Evolutionary conservation across 805 yeast species (phyloP).

Genomic region (Kluyveromyces lactis): DNA sequence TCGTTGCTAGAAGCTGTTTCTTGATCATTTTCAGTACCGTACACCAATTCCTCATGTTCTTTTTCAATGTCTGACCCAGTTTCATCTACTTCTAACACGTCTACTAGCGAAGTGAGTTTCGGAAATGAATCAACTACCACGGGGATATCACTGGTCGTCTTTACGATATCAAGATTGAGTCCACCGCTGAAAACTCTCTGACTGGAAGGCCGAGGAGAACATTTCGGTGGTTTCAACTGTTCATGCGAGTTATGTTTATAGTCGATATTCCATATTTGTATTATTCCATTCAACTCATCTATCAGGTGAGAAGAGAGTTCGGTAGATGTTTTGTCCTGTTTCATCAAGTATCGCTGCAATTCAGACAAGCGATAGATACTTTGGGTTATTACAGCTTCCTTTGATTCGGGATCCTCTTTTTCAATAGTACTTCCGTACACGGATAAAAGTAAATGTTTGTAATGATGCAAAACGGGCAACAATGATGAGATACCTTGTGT

Average conservation of each 20-base stretch:
- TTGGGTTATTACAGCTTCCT: not conserved
- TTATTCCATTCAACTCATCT: conserved; percentile 3
- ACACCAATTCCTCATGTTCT: conserved; percentile 5
- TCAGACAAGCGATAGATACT: not conserved
- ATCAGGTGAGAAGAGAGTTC: not conserved
- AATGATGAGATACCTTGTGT: not conserved
- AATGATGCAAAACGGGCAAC: conserved; percentile 1
- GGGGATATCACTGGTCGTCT: conserved; percentile 7
- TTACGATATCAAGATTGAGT: conserved; percentile 17
- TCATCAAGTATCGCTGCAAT: conserved; percentile 3
- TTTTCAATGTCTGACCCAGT: conserved; percentile 10
- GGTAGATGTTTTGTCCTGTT: not conserved
- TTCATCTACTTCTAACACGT: conserved; percentile 12
- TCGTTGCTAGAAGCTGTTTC: conserved; percentile 3
- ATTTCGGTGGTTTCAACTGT: not conserved
- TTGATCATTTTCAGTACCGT: conserved; percentile 1
- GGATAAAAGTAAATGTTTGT: not conserved
- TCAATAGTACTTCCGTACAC: not conserved
- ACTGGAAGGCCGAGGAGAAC: not conserved
- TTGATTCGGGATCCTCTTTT: not conserved
- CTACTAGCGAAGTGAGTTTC: conserved; percentile 7
- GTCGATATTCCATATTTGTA: conserved; percentile 3
- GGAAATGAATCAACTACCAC: conserved; percentile 2
- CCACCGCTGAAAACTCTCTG: conserved; percentile 10
- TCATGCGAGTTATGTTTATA: not conserved